Percentiles rank a stretch among this genome's conserved stretches.
These are phyloP conservation scores for Linaria vulgaris DNA, from an alignment of 257 asterid genomes.

Conservation along the genomic window DNA sequence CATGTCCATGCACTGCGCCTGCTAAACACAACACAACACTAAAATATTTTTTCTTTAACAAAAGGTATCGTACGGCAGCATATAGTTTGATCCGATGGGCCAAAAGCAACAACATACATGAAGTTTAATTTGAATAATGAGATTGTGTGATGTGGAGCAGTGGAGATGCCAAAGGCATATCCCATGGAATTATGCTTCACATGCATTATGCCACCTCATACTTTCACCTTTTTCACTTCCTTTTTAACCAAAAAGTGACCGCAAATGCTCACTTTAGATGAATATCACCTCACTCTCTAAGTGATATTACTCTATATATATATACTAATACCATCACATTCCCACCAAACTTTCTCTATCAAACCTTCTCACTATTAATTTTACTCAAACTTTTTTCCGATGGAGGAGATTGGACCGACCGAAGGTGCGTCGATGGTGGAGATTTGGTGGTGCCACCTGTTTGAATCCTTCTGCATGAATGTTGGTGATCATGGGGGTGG, in stretches of 20 bases:
- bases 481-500: conserved; percentile 27
- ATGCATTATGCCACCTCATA: conserved; percentile 23
- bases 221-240: conserved; percentile 21
- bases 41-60: too few relatives aligned
- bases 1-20: too few relatives aligned
- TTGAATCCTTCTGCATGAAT: conserved; percentile 30
- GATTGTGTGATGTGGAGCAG: conserved; percentile 25
- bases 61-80: too few relatives aligned
- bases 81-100: too few relatives aligned
- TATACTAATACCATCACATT: conserved; percentile 26
- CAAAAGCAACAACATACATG: too few relatives aligned
- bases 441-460: too few relatives aligned
- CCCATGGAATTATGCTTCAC: conserved; percentile 53
- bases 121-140: too few relatives aligned
- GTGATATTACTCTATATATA: too few relatives aligned
- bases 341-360: conserved; percentile 24
- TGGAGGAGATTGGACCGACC: conserved; percentile 10
- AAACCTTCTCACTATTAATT: conserved; percentile 30
- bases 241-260: conserved; percentile 42
- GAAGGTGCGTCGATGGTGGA: conserved; percentile 32
- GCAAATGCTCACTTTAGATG: conserved; percentile 22
- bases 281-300: conserved; percentile 43
- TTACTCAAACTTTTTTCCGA: neutral
- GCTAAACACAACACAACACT: too few relatives aligned
- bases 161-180: conserved; percentile 50